Conservation (phyloP, 176 grass and related monocot genomes). For the maize (Zea mays) region Zm-B73-REFERENCE-NAM-5.0 NC_050099.1:239708001-239708500, state of each 20-base stretch:
- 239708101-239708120: conserved; percentile 74
- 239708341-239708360: not conserved
- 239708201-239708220: not conserved
- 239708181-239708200: not conserved
- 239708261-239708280: conserved; percentile 22
- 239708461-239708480: not conserved
- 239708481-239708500: not conserved
- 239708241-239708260: conserved; percentile 2
- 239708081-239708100: conserved; percentile 67
- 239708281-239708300: not conserved
- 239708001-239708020: conserved; percentile 78
- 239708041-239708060: conserved; percentile 71
- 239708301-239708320: conserved; percentile 2
- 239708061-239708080: conserved; percentile 55
- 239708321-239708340: not conserved
- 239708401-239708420: conserved; percentile 20
- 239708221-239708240: not conserved
- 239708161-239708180: not conserved
- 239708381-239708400: conserved; percentile 1
- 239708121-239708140: conserved; percentile 27
- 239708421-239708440: not conserved
- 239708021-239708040: conserved; percentile 85
- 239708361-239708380: conserved; percentile 12
- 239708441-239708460: not conserved
- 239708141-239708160: conserved; percentile 26